These are phyloP conservation scores for Pisolithus albus DNA, from an alignment of 768 basidiomycete genomes.

Conservation along the genomic window DNA sequence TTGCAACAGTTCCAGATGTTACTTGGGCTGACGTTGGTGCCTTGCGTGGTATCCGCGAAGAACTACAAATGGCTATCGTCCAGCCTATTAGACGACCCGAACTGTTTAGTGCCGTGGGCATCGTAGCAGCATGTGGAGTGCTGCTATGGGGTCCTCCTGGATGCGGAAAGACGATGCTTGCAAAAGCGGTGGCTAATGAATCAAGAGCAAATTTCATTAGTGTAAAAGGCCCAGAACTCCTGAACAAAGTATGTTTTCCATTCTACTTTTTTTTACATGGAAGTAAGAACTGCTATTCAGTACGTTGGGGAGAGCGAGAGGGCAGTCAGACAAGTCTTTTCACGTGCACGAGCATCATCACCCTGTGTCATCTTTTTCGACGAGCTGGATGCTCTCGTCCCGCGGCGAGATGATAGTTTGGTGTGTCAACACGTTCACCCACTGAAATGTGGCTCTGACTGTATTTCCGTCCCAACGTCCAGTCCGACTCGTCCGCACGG, in stretches of 20 bases:
- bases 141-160: conserved; percentile 99
- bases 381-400: conserved; percentile 88
- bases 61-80: conserved; percentile 96
- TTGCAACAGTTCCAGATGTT: conserved; percentile 93
- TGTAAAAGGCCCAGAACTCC: conserved; percentile 91
- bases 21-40: conserved; percentile 95
- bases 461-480: neutral
- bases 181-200: conserved; percentile 97
- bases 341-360: conserved; percentile 85
- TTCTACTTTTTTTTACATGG: neutral
- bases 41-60: conserved; percentile 76
- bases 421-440: conserved; percentile 36
- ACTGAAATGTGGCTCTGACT: neutral
- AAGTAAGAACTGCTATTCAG: conserved; percentile 31
- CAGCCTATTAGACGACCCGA: conserved; percentile 90
- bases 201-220: conserved; percentile 95
- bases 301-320: conserved; percentile 97
- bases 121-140: conserved; percentile 88
- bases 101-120: conserved; percentile 82
- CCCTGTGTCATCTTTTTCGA: conserved; percentile 97
- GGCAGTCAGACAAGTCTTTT: conserved; percentile 92
- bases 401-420: conserved; percentile 81
- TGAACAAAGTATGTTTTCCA: conserved; percentile 72
- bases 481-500: conserved; percentile 91
- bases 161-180: conserved; percentile 95